Conservation (phyloP, 2,329 filamentous ascomycete species). For the Paracoccidioides brasiliensis region DNA sequence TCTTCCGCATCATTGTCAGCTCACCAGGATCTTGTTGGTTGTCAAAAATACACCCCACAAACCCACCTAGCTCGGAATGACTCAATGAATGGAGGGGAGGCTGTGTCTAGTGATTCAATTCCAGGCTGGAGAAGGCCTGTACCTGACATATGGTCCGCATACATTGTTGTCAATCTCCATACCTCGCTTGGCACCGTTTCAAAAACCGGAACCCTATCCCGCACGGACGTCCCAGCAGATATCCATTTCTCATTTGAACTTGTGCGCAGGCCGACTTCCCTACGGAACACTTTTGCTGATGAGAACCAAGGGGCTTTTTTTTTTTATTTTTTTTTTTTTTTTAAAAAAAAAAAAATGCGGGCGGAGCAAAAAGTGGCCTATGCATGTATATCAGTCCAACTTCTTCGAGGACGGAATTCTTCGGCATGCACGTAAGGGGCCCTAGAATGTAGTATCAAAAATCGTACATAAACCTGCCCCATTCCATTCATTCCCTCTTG, state of each 20-base stretch:
- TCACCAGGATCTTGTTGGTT: background rate
- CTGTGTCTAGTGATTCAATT: background rate
- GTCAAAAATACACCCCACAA: background rate
- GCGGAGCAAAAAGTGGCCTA: background rate
- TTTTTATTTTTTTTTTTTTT: background rate
- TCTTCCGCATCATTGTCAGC: background rate
- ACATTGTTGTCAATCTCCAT: background rate
- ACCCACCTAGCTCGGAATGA: background rate
- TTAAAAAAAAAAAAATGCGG: background rate
- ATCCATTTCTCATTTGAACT: background rate
- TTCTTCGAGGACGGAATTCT: background rate
- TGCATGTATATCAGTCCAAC: background rate
- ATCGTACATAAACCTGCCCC: background rate
- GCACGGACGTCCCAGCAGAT: background rate
- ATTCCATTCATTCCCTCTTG: background rate
- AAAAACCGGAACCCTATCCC: background rate
- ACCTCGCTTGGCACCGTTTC: background rate
- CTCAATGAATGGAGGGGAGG: background rate
- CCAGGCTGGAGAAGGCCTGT: background rate
- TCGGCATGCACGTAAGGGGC: too few relatives aligned
- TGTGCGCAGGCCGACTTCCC: background rate
- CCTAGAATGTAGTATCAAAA: too few relatives aligned
- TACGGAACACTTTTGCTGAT: background rate
- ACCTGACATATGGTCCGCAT: constrained; percentile 1
- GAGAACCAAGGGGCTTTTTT: background rate